Percentiles rank a stretch among this genome's conserved stretches.
Conservation (phyloP, 768 basidiomycete species). For the Amanita fuliginea region DNA sequence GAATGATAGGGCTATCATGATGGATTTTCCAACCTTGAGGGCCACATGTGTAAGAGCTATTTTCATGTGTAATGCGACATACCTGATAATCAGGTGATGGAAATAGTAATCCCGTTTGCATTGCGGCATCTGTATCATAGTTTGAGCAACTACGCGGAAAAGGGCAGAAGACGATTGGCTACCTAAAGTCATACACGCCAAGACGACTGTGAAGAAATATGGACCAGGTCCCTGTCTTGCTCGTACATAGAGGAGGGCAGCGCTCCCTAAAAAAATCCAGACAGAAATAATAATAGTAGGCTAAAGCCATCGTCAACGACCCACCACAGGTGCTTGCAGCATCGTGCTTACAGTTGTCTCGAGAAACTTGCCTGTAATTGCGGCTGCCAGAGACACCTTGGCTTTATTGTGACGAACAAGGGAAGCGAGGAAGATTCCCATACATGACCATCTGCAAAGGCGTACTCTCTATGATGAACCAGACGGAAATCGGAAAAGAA, state of each 20-base stretch:
- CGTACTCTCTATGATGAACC: too few relatives aligned
- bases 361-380: constrained; percentile 43
- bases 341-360: constrained; percentile 29
- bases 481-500: too few relatives aligned
- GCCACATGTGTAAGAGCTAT: not conserved
- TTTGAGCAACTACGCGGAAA: not conserved
- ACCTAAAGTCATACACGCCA: constrained; percentile 55
- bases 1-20: constrained; percentile 47
- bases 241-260: constrained; percentile 47
- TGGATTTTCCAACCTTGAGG: constrained; percentile 31
- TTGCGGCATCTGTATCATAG: constrained; percentile 34
- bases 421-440: constrained; percentile 54
- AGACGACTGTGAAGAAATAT: constrained; percentile 40
- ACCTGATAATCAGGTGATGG: constrained; percentile 56
- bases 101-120: constrained; percentile 48
- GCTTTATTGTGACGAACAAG: constrained; percentile 37
- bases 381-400: constrained; percentile 23
- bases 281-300: constrained; percentile 49
- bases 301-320: constrained; percentile 15
- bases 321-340: not conserved
- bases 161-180: not conserved
- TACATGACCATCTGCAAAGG: constrained; percentile 30
- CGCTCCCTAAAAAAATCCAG: constrained; percentile 54
- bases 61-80: constrained; percentile 8
- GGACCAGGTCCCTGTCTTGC: constrained; percentile 55